Evolutionary conservation across 768 basidiomycete species (phyloP), one percentile per base, ranked within the genome.

Genomic region (Mycena filopes): DNA sequence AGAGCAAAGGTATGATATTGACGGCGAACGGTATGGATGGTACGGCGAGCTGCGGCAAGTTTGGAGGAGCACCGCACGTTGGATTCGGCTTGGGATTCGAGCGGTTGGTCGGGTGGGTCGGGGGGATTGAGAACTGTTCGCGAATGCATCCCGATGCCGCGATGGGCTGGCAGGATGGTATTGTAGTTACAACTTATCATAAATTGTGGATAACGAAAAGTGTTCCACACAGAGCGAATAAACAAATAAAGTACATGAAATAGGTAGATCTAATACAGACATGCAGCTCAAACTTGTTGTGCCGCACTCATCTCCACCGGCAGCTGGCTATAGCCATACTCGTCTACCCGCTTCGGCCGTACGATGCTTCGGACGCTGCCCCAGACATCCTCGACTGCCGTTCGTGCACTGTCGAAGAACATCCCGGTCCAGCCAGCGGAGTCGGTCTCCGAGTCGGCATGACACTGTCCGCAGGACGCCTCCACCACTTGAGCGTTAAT

Each of bases 41-140:
- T 99, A 99, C 77, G 65, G 89, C 54, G 95, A 98, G 70, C 74
- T 98, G 68, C 82, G 97, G 63, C 83, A 83, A 71, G n/a, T 96
- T 86, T 71, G 98, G 98, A 12, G 90, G 91, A 20, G 91, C 93
- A 21, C 93, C 95, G 3, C 97, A 98, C 77, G 96, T 93, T 18
- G 98, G 98, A 18, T 99, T 95, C 77, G 98, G 98, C 7, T 83
- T 99, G 82, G 98, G 98, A 2, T 98, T 97, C 72, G 98, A 99
- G 77, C 82, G 98, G 65, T 81, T 98, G 21, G 83, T 99, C 20
- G 87, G 89, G 46, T 97, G 94, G 92, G 78, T 98, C 13, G 88
- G 90, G 21, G 96, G 95, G 0, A 83, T 94, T 47, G 90, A 91
- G 63, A 99, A 97, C 77, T n/a, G 86, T 99, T n/a, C 83, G 93